Percentiles rank a stretch among this genome's conserved stretches.
Conservation (phyloP, 495 filamentous ascomycete genomes). For the Aspergillus campestris region DNA sequence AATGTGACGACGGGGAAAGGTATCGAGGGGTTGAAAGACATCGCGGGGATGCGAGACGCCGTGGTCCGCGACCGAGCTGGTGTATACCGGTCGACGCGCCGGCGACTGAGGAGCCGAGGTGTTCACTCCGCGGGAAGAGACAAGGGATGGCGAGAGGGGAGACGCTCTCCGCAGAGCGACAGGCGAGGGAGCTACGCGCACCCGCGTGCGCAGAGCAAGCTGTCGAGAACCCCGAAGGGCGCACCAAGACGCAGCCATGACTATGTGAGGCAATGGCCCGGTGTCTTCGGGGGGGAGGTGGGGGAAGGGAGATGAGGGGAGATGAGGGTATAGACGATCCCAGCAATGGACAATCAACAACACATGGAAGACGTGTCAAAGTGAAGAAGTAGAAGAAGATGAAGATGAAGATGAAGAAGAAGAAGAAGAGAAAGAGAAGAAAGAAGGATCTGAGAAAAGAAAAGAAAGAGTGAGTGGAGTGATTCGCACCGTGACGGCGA, state of each 20-base stretch:
- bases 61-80: constrained; percentile 33
- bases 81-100: constrained; percentile 31
- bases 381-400: background rate
- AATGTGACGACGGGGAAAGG: constrained; percentile 85
- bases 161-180: constrained; percentile 23
- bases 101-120: constrained; percentile 18
- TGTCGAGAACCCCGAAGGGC: constrained; percentile 37
- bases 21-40: constrained; percentile 46
- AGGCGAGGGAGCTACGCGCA: constrained; percentile 21
- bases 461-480: background rate
- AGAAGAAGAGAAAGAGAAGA: constrained; percentile 21
- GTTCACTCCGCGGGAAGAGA: constrained; percentile 19
- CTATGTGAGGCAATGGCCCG: constrained; percentile 13
- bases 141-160: constrained; percentile 20
- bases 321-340: background rate
- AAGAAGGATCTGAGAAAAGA: constrained; percentile 12
- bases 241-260: constrained; percentile 37
- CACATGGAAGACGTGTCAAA: background rate
- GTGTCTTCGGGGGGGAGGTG: background rate
- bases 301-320: constrained; percentile 1
- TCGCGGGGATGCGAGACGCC: constrained; percentile 36
- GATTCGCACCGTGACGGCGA: too few species aligned
- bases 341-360: background rate
- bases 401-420: constrained; percentile 1
- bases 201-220: constrained; percentile 30